A percentile compares a stretch with the other conserved stretches of the same genome.
Conservation (phyloP, 1,284 basidiomycete species). For the Golubevia pallescens region DNA sequence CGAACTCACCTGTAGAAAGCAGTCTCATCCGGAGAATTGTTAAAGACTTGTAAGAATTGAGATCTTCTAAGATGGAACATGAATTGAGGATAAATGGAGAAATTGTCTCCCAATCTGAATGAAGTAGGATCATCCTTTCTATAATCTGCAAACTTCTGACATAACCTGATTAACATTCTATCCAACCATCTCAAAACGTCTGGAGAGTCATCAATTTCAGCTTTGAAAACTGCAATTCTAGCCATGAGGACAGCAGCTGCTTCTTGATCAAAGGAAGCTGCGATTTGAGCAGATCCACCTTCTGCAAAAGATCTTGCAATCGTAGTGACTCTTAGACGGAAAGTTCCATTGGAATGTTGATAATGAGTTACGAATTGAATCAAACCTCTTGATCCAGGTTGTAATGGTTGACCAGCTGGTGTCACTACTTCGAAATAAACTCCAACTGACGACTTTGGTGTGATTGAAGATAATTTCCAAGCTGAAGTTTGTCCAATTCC, state of each 20-base stretch:
- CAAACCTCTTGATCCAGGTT: slow-evolving; percentile 58
- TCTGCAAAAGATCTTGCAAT: slow-evolving; percentile 64
- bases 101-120: slow-evolving; percentile 58
- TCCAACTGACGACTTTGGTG: slow-evolving; percentile 54
- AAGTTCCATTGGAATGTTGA: slow-evolving; percentile 61
- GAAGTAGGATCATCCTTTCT: slow-evolving; percentile 63
- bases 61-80: slow-evolving; percentile 64
- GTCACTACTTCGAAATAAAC: slow-evolving; percentile 64
- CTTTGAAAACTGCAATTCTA: slow-evolving; percentile 64
- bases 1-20: slow-evolving; percentile 48
- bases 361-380: slow-evolving; percentile 65
- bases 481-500: slow-evolving; percentile 64
- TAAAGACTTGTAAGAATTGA: slow-evolving; percentile 64
- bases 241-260: slow-evolving; percentile 64
- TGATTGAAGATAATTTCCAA: slow-evolving; percentile 61
- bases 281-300: slow-evolving; percentile 56
- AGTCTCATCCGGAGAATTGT: slow-evolving; percentile 65
- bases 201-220: slow-evolving; percentile 63
- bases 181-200: slow-evolving; percentile 64
- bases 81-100: slow-evolving; percentile 64
- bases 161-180: slow-evolving; percentile 64
- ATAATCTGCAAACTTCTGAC: slow-evolving; percentile 64
- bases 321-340: slow-evolving; percentile 59
- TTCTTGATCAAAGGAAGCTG: slow-evolving; percentile 63
- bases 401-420: slow-evolving; percentile 57